Conservation (phyloP, 495 filamentous ascomycete species). For the Peziza echinospora region DNA sequence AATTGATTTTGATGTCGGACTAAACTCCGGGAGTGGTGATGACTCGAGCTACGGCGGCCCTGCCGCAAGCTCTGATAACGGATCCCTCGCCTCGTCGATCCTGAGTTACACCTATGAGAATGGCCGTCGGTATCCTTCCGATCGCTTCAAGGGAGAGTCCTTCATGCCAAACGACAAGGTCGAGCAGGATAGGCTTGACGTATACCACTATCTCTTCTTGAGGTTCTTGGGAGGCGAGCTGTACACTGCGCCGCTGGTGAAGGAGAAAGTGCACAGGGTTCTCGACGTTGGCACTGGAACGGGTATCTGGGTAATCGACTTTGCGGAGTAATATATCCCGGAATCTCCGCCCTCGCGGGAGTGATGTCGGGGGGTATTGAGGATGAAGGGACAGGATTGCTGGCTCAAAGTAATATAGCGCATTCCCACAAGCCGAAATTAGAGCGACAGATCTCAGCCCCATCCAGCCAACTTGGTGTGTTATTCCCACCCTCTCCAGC, state of each 20-base stretch:
- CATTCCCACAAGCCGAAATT: conserved; percentile 6
- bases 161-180: conserved; percentile 57
- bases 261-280: conserved; percentile 21
- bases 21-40: too few species aligned
- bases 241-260: conserved; percentile 34
- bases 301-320: conserved; percentile 30
- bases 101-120: conserved; percentile 26
- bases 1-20: too few species aligned
- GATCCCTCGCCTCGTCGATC: neutral
- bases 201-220: conserved; percentile 44
- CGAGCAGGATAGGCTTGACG: conserved; percentile 48
- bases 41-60: too few species aligned
- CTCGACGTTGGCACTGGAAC: conserved; percentile 24
- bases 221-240: conserved; percentile 37
- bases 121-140: conserved; percentile 43
- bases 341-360: neutral
- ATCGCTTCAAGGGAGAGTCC: conserved; percentile 31
- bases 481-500: neutral
- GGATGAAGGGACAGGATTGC: conserved; percentile 14
- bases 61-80: too few species aligned
- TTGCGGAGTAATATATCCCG: conserved; percentile 34
- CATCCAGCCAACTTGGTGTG: conserved; percentile 34
- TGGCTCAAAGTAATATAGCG: neutral
- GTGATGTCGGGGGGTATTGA: conserved; percentile 22
- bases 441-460: conserved; percentile 29